Evolutionary conservation across 2,329 filamentous ascomycete species (phyloP), one percentile per base, ranked within the genome.

Genomic region (Lachnellula occidentalis): DNA sequence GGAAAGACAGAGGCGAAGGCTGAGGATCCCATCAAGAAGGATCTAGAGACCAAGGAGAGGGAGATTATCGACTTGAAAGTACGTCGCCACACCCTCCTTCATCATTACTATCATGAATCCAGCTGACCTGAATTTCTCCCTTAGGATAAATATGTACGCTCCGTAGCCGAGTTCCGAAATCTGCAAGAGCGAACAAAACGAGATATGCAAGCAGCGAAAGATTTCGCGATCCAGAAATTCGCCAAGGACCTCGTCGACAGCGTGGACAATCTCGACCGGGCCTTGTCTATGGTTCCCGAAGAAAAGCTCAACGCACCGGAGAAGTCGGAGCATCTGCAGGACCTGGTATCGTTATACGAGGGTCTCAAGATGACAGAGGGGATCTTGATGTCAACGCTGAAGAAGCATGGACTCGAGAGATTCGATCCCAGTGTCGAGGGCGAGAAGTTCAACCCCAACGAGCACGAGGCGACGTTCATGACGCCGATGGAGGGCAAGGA

Each of bases 381-480:
- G 57, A 91, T 96, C 67, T 78, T 99, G 67, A 85, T 96, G 78
- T 79, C 79, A 69, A 95, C 92, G 17, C 79, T 99, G 61, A 85
- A 89, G 77, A 96, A 95, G 79, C 94, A 99, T 73, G 94, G 94
- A 53, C 78, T 99, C 59, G 89, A 95, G 78, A 81, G 92, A 64
- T 90, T 96, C 71, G 85, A 92, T 70, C 92, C 94, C 17, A 73
- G 71, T 54, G 76, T 76, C 36, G 76, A 83, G 61, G 81, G 84
- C 65, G 87, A 94, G 71, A 91, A 90, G 74, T 99, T 99, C 78
- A 87, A 99, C 76, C 92, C 94, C 62, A 96, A 96, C 74, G 81
- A 89, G 73, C 94, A 97, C 72, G 94, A 99, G 79, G 94, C 94
- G 37, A 94, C 90, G 21, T 97, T 97, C 76, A 92, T 95, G 86